Conservation (phyloP, 2,329 filamentous ascomycete species). For the Cladophialophora chaetospira region DNA sequence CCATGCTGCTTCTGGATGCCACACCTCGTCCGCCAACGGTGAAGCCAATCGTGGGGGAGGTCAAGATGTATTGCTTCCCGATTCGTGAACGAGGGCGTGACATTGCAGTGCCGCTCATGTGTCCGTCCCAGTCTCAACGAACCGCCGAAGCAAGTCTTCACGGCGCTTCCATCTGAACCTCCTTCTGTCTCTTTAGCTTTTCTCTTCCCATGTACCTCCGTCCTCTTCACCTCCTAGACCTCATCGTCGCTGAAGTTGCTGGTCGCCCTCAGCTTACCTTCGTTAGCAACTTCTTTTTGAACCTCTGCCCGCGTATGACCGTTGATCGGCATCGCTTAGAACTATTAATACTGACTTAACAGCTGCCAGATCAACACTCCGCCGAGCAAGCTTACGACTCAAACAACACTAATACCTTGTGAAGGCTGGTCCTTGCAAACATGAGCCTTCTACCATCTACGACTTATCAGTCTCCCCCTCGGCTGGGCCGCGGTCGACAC, state of each 20-base stretch:
- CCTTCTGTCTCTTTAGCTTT: slow-evolving; percentile 19
- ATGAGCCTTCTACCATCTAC: slow-evolving; percentile 49
- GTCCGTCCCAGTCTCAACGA: slow-evolving; percentile 10
- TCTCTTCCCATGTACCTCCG: slow-evolving; percentile 10
- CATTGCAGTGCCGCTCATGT: slow-evolving; percentile 18
- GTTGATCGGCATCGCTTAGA: slow-evolving; percentile 27
- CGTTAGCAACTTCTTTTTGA: slow-evolving; percentile 18
- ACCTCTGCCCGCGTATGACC: slow-evolving; percentile 10
- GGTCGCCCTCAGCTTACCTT: slow-evolving; percentile 28
- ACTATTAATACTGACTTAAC: slow-evolving; percentile 26
- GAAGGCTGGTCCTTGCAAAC: slow-evolving; percentile 27
- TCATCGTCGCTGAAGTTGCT: slow-evolving; percentile 30
- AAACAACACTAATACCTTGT: slow-evolving; percentile 10
- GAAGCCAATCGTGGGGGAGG: slow-evolving; percentile 21
- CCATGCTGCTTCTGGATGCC: slow-evolving; percentile 5
- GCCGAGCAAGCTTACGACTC: slow-evolving; percentile 7
- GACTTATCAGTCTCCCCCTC: slow-evolving; percentile 55
- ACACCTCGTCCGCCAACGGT: slow-evolving; percentile 5
- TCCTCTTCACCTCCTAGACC: slow-evolving; percentile 3
- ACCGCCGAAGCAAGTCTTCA: slow-evolving; percentile 22
- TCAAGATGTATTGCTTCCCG: slow-evolving; percentile 11
- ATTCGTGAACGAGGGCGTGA: slow-evolving; percentile 22
- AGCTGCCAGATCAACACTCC: neutral
- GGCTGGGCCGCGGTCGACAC: slow-evolving; percentile 59
- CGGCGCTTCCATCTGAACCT: slow-evolving; percentile 21